These are phyloP conservation scores for Ustilago vetiveriae DNA, from an alignment of 1,284 basidiomycete genomes.

Conservation along the genomic window DNA sequence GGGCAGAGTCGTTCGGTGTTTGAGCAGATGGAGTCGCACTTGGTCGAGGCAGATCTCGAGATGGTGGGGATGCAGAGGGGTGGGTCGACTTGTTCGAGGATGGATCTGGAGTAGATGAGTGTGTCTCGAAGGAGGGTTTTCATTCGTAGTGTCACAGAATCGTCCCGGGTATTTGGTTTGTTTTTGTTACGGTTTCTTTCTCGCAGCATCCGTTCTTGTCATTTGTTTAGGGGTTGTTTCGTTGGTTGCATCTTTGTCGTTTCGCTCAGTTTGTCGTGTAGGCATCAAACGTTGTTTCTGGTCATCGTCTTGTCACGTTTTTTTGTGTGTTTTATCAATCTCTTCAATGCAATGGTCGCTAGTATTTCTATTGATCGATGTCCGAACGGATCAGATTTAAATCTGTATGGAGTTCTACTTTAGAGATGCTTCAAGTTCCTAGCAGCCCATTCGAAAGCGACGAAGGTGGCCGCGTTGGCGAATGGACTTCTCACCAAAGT, in stretches of 20 bases:
- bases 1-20: background rate
- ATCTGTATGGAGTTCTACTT: no score
- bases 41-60: constrained; percentile 5
- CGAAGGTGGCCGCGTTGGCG: constrained; percentile 65
- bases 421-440: constrained; percentile 34
- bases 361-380: no score
- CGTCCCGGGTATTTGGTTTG: no score
- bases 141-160: no score
- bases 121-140: background rate
- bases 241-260: background rate
- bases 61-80: no score
- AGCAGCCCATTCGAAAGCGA: constrained; percentile 59
- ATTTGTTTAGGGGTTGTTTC: background rate
- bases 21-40: constrained; percentile 4
- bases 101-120: constrained; percentile 7
- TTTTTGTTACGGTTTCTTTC: background rate
- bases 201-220: no score
- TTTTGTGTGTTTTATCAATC: no score
- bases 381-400: no score
- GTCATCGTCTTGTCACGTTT: no score
- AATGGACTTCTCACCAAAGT: constrained; percentile 78
- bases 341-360: no score
- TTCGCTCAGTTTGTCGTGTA: background rate
- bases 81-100: no score
- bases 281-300: background rate